Percentiles rank a stretch among this genome's conserved stretches.
Conservation (phyloP, 345 rosid genomes). For the Noccaea bulbosa region DNA sequence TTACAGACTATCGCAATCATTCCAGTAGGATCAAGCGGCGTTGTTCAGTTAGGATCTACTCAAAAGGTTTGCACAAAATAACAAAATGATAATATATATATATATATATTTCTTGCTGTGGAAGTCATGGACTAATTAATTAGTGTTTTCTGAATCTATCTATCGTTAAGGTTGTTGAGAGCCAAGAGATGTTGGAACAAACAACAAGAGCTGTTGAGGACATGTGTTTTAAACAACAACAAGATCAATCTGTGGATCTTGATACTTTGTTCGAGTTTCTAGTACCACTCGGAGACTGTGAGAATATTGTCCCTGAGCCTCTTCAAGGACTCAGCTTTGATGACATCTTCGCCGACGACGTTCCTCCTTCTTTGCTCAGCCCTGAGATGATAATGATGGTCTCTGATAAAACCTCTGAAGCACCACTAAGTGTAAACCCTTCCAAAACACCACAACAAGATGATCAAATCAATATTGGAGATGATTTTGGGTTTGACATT, state of each 20-base stretch:
- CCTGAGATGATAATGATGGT: conserved; percentile 28
- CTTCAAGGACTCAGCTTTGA: conserved; percentile 46
- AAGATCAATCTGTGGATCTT: conserved; percentile 47
- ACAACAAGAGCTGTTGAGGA: conserved; percentile 52
- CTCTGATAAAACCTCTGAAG: conserved; percentile 16
- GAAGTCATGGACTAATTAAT: conserved; percentile 37
- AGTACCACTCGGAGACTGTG: conserved; percentile 39
- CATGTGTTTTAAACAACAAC: conserved; percentile 46
- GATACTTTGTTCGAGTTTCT: conserved; percentile 66
- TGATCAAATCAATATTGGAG: conserved; percentile 20
- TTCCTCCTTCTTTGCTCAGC: conserved; percentile 44
- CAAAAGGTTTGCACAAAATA: conserved; percentile 58
- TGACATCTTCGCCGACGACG: conserved; percentile 48
- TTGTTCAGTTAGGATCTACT: conserved; percentile 81
- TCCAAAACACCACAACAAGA: conserved; percentile 15
- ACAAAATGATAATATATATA: background rate
- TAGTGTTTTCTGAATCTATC: background rate
- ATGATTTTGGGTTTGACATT: conserved; percentile 49
- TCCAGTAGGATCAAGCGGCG: conserved; percentile 66
- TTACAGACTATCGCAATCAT: conserved; percentile 79
- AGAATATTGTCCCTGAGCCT: conserved; percentile 44
- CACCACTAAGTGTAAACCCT: background rate
- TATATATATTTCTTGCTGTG: background rate
- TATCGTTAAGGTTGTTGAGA: conserved; percentile 64
- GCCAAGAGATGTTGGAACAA: conserved; percentile 57